A percentile compares a stretch with the other conserved stretches of the same genome.
phyloP scores from a whole-genome alignment of 2,329 filamentous ascomycete genomes.

The Penicillium hordei region DNA sequence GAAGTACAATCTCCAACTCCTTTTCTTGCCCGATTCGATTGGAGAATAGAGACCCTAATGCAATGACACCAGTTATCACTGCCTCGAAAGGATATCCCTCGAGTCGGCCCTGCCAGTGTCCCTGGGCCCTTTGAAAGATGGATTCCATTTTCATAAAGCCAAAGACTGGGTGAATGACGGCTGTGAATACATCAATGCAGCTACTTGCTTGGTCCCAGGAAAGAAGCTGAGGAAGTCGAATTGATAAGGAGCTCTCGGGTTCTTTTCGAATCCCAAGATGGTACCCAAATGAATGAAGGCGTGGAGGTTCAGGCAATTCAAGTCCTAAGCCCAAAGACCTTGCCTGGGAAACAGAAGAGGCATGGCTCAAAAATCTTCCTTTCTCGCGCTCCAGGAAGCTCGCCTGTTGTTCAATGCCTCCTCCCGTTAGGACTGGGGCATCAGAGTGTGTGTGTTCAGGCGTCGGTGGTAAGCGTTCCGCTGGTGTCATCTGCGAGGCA shows the following conservation, averaged over 20 bases:
- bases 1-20: conserved; percentile 28
- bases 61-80: conserved; percentile 33
- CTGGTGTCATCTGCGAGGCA: neutral
- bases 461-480: neutral
- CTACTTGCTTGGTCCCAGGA: conserved; percentile 26
- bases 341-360: conserved; percentile 6
- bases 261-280: conserved; percentile 36
- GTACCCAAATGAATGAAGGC: conserved; percentile 41
- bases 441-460: neutral
- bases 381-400: neutral
- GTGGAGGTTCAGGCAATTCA: conserved; percentile 34
- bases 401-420: neutral
- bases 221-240: conserved; percentile 24
- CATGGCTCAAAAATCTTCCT: neutral
- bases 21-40: conserved; percentile 15
- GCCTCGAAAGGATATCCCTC: conserved; percentile 33
- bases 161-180: conserved; percentile 34
- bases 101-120: conserved; percentile 32
- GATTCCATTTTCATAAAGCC: conserved; percentile 32
- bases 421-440: neutral
- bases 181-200: conserved; percentile 32
- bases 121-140: conserved; percentile 23
- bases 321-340: conserved; percentile 33
- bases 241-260: conserved; percentile 21
- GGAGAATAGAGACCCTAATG: conserved; percentile 36